phyloP scores from a whole-genome alignment of 257 asterid genomes.

The Plantago ovata region DNA sequence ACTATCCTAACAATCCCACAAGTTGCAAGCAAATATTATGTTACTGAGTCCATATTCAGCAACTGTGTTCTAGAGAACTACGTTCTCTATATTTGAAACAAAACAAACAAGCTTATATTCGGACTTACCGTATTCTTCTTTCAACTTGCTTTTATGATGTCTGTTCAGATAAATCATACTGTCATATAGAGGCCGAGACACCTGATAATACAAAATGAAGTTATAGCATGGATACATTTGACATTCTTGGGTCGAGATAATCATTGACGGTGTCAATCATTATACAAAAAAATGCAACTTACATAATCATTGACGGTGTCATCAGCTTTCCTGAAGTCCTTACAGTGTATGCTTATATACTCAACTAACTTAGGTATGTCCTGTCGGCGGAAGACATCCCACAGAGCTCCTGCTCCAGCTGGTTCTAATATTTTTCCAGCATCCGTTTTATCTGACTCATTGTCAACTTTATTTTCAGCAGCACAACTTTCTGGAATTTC shows the following conservation, averaged over 20 bases:
- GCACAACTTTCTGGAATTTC: conserved; percentile 34
- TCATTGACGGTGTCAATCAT: conserved; percentile 24
- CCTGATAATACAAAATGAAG: conserved; percentile 41
- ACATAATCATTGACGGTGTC: conserved; percentile 35
- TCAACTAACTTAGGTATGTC: conserved; percentile 73
- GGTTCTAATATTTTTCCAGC: conserved; percentile 26
- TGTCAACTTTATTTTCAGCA: conserved; percentile 28
- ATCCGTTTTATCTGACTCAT: conserved; percentile 31
- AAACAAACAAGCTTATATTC: conserved; percentile 10
- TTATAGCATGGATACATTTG: conserved; percentile 27
- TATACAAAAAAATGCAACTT: conserved; percentile 28
- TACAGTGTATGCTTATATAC: conserved; percentile 55
- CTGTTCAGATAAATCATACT: conserved; percentile 59
- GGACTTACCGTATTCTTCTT: conserved; percentile 81
- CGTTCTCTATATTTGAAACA: neutral
- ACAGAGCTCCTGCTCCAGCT: conserved; percentile 66
- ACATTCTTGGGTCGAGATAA: conserved; percentile 18
- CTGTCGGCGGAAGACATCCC: conserved; percentile 85
- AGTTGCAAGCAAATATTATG: neutral
- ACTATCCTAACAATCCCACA: neutral
- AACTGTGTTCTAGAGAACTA: conserved; percentile 6
- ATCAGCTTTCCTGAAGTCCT: conserved; percentile 42
- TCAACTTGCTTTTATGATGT: conserved; percentile 71
- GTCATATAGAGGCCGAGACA: conserved; percentile 56
- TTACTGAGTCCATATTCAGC: conserved; percentile 8